Evolutionary conservation across 495 filamentous ascomycete genomes (phyloP).

Genomic region (Acidomyces sp.): DNA sequence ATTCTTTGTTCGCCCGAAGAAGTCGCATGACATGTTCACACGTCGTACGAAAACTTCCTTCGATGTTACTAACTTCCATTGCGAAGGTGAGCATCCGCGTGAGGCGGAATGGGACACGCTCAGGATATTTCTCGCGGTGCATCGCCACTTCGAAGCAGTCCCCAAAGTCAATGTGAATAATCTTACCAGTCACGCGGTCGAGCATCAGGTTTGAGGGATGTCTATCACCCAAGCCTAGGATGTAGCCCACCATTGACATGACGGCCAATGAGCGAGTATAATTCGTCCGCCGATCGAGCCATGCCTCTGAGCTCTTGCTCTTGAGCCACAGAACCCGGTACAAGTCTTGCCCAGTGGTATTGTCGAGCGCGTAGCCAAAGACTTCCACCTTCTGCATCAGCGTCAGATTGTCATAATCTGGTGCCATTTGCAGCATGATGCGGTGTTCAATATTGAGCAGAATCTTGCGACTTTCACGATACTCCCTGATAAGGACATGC

Average conservation of each 20-base stretch:
- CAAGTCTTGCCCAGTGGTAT: conserved; percentile 95
- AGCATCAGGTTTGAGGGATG: conserved; percentile 97
- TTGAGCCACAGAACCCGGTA: conserved; percentile 98
- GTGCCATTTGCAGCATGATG: conserved; percentile 99
- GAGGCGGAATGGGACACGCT: conserved; percentile 91
- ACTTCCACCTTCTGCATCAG: conserved; percentile 99
- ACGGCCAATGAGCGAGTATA: conserved; percentile 95
- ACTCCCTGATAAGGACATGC: conserved; percentile 91
- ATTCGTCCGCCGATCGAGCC: conserved; percentile 92
- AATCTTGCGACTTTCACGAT: conserved; percentile 91
- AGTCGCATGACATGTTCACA: conserved; percentile 98
- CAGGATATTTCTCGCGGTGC: conserved; percentile 98
- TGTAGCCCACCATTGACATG: conserved; percentile 99
- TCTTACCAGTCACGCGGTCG: conserved; percentile 84
- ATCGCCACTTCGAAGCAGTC: conserved; percentile 99
- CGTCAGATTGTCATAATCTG: conserved; percentile 94
- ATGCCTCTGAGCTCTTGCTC: conserved; percentile 93
- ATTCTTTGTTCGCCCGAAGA: conserved; percentile 90
- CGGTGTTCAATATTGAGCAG: conserved; percentile 97
- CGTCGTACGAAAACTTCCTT: conserved; percentile 92
- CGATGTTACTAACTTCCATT: conserved; percentile 99
- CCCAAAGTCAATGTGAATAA: conserved; percentile 97
- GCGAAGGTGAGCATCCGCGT: conserved; percentile 98
- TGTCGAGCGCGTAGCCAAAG: conserved; percentile 96
- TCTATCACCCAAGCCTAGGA: conserved; percentile 88